phyloP scores from a whole-genome alignment of 2,329 filamentous ascomycete species.

The Diatrype stigma region DNA sequence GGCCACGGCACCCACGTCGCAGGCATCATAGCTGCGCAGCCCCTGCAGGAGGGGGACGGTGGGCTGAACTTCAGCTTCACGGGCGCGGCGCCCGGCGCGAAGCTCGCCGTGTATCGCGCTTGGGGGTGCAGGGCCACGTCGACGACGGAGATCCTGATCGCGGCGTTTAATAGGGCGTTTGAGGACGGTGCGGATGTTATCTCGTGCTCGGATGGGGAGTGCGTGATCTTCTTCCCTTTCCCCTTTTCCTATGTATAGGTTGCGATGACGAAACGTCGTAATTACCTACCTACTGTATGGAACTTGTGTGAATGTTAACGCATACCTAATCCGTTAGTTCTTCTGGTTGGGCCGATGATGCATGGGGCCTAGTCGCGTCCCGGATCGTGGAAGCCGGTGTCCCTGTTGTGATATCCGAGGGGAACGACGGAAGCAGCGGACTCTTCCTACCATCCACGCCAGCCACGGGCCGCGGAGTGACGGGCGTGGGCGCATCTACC shows the following conservation, averaged over 20 bases:
- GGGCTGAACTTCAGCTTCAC: constrained; percentile 33
- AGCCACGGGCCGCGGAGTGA: background rate
- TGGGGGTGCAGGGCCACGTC: constrained; percentile 29
- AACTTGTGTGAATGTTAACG: no score
- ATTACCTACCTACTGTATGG: no score
- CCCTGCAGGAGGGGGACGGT: no score
- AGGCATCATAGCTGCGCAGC: no score
- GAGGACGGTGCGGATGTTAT: constrained; percentile 28
- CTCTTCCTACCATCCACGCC: background rate
- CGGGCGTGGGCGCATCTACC: background rate
- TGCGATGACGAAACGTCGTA: no score
- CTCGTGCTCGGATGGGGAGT: no score
- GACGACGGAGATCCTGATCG: constrained; percentile 34
- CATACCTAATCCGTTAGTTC: no score
- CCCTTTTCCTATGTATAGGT: no score
- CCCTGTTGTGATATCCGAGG: constrained; percentile 4
- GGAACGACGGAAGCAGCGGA: constrained; percentile 5
- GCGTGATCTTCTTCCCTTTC: no score
- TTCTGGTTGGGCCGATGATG: constrained; percentile 6
- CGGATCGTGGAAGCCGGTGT: constrained; percentile 10
- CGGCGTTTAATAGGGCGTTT: constrained; percentile 35
- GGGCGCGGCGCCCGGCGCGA: constrained; percentile 36
- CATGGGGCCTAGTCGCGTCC: constrained; percentile 2
- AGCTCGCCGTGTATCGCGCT: constrained; percentile 34
- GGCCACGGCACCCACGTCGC: no score